Base-by-base conservation (phyloP, 2,329 filamentous ascomycete species). In the Penicillium sp. region DNA sequence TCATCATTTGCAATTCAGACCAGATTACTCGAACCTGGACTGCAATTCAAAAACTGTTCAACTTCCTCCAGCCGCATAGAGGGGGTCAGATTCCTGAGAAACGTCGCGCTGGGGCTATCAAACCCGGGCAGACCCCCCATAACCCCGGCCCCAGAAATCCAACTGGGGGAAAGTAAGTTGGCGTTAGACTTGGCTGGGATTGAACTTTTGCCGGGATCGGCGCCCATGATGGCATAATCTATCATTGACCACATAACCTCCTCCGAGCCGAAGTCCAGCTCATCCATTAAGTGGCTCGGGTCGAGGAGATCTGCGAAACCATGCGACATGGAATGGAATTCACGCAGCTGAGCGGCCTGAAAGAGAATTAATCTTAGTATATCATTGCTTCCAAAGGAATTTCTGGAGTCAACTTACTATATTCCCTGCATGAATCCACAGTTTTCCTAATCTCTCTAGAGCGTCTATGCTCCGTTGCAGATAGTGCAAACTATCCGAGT, bases 171-270 rank as follows among this genome's bases (percentile, higher is more conserved):
- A 4, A 54, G 55, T 7, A 63, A 38, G 19, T 44, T 55, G 1
- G 56, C 54, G 1, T 40, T 27, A 10, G 27, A 18, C n/a, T 36
- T 35, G 7, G 51, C 10, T 7, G 40, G 41, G 18, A 47, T 48
- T 23, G 56, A 50, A 9, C 47, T 51, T 38, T 58, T 53, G 11
- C 18, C 23, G 6, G 48, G 47, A 35, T 55, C 51, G 11, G 55
- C 41, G 32, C 61, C 59, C 10, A 63, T 23, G 11, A 53, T 59
- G 2, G 47, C 55, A 50, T 66, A 66, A 18, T 66, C 64, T 16
- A 65, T 55, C 61, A 66, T 65, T 27, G 64, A 58, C 60, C 62
- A 64, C 11, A 62, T 38, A 4, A 53, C 42, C 2, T 56, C 53
- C 16, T 61, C 52, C 1, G 55, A 55, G 8, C 44, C 48, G 26